Base-by-base conservation (phyloP, 805 yeast species). In the Limtongozyma cylindracea region DNA sequence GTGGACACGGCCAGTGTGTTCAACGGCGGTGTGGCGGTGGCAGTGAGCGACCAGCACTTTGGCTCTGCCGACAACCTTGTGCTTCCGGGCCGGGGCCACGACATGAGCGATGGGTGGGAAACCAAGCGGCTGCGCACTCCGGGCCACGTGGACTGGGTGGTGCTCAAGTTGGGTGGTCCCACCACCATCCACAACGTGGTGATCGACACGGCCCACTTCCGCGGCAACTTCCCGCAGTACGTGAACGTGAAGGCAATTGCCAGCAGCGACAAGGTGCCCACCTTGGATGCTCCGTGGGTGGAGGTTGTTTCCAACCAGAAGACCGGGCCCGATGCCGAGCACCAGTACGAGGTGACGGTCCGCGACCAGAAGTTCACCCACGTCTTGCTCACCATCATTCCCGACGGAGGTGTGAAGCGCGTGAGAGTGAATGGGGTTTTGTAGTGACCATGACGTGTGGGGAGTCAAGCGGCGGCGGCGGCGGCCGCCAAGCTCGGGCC, bases 71-170 rank as follows among this genome's bases (percentile, higher is more conserved):
- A 76, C 42, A 84, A 84, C 48, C 51, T 84, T 29, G 49, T 84
- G 25, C 52, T 84, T 24, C 95, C 95, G 2, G 96, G 96, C 10
- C 64, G 95, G 28, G 98, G 98, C 23, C 62, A 58, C 34, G 94
- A 84, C 44, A 84, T 84, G 96, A 65, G 88, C 22, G 96, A 88
- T 39, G 98, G 98, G 9, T 84, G 98, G 98, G 98, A 84, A 43
- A 84, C 98, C 12, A 64, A 62, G 34, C 64, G 98, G 41, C 78
- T 94, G 2, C 61, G 96, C 41, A 53, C 49, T 8, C 61, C 67
- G 4, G 80, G 76, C 20, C 96, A 84, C 41, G 66, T 61, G 18
- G 98, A 84, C 51, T 84, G 94, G 94, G 93, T 66, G 3, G 61
- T 77, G 23, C 60, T 84, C 26, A 63, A 70, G 33, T 57, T 84